Conservation (phyloP, 805 yeast species). For the Candida caryicola region DNA sequence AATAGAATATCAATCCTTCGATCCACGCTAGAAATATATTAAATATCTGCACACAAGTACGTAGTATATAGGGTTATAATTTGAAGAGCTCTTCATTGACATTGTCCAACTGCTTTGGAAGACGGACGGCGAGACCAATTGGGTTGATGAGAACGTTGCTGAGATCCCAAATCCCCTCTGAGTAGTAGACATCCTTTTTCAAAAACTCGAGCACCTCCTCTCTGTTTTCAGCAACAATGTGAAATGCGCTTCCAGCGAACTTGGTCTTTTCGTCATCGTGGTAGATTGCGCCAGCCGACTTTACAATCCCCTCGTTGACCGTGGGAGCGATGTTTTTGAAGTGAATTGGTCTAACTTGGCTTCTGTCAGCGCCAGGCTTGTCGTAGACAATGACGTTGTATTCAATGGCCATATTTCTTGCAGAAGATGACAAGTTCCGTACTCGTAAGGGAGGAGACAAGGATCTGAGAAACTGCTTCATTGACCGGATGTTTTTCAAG, state of each 20-base stretch:
- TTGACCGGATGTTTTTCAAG: too few relatives aligned
- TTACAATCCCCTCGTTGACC: constrained; percentile 37
- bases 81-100: constrained; percentile 13
- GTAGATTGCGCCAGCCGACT: constrained; percentile 43
- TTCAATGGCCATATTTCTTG: constrained; percentile 19
- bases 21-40: too few relatives aligned
- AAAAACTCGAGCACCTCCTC: constrained; percentile 65
- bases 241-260: constrained; percentile 69
- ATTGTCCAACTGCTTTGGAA: constrained; percentile 36
- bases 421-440: neutral
- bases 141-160: constrained; percentile 60
- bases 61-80: neutral
- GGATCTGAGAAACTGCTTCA: too few relatives aligned
- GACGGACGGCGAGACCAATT: constrained; percentile 33
- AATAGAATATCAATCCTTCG: too few relatives aligned
- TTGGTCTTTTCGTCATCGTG: constrained; percentile 42
- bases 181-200: constrained; percentile 60
- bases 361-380: constrained; percentile 60
- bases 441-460: neutral
- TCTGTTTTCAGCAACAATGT: constrained; percentile 59
- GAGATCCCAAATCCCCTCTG: constrained; percentile 74
- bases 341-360: constrained; percentile 51
- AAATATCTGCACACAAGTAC: too few relatives aligned
- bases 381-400: constrained; percentile 64
- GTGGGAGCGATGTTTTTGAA: constrained; percentile 44